Evolutionary conservation across 768 basidiomycete species (phyloP).

Genomic region (Fomitopsis serialis): DNA sequence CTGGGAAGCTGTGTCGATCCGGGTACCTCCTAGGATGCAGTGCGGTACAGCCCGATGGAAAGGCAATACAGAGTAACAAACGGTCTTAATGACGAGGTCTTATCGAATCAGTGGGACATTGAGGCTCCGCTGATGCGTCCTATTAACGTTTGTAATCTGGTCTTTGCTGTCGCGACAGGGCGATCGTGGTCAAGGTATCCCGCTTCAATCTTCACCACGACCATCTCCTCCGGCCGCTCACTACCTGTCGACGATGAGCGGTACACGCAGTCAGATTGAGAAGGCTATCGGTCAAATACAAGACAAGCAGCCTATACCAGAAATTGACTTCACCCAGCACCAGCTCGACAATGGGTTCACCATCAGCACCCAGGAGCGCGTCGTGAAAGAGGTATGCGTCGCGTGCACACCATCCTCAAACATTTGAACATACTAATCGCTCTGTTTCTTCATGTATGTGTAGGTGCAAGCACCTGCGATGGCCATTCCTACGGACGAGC

Average conservation of each 20-base stretch:
- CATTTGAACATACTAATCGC: neutral
- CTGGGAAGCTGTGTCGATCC: too few relatives aligned
- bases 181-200: too few relatives aligned
- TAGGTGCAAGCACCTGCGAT: conserved; percentile 99
- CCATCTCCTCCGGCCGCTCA: conserved; percentile 3
- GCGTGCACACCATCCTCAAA: neutral
- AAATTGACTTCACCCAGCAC: conserved; percentile 90
- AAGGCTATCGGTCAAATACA: conserved; percentile 64
- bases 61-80: too few relatives aligned
- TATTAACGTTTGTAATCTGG: too few relatives aligned
- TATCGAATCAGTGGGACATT: too few relatives aligned
- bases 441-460: neutral
- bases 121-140: too few relatives aligned
- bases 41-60: too few relatives aligned
- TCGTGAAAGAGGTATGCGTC: conserved; percentile 84
- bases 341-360: conserved; percentile 87
- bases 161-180: too few relatives aligned
- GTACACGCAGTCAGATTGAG: conserved; percentile 46
- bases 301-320: conserved; percentile 42
- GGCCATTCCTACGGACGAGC: conserved; percentile 83
- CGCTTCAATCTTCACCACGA: conserved; percentile 1
- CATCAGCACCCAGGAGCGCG: conserved; percentile 91
- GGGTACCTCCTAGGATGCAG: too few relatives aligned
- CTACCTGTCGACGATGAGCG: conserved; percentile 16
- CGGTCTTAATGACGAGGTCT: too few relatives aligned